A percentile compares a stretch with the other conserved stretches of the same genome.
Conservation (phyloP, 1,284 basidiomycete species). For the Moesziomyces aphidis region DNA sequence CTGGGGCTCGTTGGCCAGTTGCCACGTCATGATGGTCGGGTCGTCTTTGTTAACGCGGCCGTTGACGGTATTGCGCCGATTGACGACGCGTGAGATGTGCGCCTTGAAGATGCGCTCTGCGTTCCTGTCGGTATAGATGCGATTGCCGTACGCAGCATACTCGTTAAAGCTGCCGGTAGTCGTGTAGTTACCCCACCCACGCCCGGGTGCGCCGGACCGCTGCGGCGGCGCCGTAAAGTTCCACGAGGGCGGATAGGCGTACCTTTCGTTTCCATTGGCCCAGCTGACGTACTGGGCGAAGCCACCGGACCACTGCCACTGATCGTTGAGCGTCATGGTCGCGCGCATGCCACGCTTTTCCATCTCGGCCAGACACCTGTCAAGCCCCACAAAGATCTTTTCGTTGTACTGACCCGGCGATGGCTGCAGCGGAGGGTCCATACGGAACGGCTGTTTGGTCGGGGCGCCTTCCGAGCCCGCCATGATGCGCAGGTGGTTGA, state of each 20-base stretch:
- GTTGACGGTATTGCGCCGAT: constrained; percentile 51
- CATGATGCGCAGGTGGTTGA: constrained; percentile 59
- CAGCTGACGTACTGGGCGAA: constrained; percentile 46
- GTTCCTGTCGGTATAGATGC: constrained; percentile 38
- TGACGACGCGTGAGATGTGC: constrained; percentile 43
- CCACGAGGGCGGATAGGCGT: constrained; percentile 50
- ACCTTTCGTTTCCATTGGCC: constrained; percentile 40
- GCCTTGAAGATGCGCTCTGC: constrained; percentile 23
- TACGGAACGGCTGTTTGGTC: constrained; percentile 21
- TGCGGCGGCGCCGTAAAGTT: constrained; percentile 37
- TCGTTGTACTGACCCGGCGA: constrained; percentile 37
- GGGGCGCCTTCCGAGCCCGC: constrained; percentile 21
- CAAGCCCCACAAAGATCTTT: constrained; percentile 45
- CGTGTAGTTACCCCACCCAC: constrained; percentile 52
- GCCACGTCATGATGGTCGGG: constrained; percentile 58
- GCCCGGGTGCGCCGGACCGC: constrained; percentile 15
- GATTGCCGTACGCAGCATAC: constrained; percentile 32
- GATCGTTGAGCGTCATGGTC: constrained; percentile 48
- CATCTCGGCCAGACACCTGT: constrained; percentile 49
- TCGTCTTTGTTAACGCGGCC: constrained; percentile 51
- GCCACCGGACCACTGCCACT: constrained; percentile 41
- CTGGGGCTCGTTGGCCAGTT: constrained; percentile 55
- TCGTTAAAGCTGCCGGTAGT: constrained; percentile 25
- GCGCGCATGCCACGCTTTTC: constrained; percentile 45
- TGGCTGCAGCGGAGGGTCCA: constrained; percentile 26